Base-by-base conservation (phyloP, 2,329 filamentous ascomycete genomes). In the Aspergillus ibericus region DNA sequence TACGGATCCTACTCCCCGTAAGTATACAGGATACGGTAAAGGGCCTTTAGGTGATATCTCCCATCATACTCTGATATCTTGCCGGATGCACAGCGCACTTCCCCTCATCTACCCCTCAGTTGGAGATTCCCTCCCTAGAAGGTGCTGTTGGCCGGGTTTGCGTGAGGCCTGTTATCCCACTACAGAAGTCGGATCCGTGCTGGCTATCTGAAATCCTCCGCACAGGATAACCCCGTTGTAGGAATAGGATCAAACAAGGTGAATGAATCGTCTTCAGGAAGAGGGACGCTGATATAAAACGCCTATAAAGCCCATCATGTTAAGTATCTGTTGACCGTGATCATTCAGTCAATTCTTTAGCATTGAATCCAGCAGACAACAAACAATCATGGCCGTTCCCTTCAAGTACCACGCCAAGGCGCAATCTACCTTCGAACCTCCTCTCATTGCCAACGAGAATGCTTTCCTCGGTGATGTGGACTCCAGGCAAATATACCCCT, bases 401-500 rank as follows among this genome's bases (percentile, higher is more conserved):
- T 80, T 85, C 71, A 78, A 77, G 53, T 81, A 88, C 75, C 83
- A 81, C 71, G 68, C 80, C 52, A 80, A 85, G 68, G 85, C 85
- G 0, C 85, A 88, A 70, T 80, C 78, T 25, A 78, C 75, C 38
- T 88, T 83, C 75, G 84, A 88, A 67, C 85, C 85, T 3, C 86
- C 86, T 5, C 80, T 88, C 49, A 85, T 90, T 60, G 84, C 85
- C 35, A 87, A 87, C 66, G 84, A 88, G 61, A 90, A 90, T 68
- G 86, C 86, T 29, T 90, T 80, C 70, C 80, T 90, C 3, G 86
- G 86, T 42, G 87, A 90, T 66, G 76, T 89, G 27, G 78, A 79
- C 64, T 82, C 82, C 3, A 83, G 79, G 81, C 84, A 73, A 5
- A 25, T 13, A 53, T 9, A 8, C 20, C 18, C 9, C 36, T 55